These are phyloP conservation scores for Tetrapisispora taiwanensis DNA, from an alignment of 805 yeast species.

Conservation along the genomic window DNA sequence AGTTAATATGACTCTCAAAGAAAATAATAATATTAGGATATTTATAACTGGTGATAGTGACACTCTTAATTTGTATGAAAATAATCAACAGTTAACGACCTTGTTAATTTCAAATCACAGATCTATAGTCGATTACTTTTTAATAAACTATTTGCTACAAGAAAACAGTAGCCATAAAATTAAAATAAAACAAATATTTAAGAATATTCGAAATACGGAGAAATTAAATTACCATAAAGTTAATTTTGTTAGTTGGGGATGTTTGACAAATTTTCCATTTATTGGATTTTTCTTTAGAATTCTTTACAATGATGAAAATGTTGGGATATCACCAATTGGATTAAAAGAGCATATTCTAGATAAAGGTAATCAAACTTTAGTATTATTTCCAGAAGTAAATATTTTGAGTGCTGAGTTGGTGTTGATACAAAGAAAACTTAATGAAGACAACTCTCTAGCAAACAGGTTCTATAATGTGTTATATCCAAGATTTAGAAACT, in stretches of 20 bases:
- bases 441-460: constrained; percentile 44
- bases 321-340: constrained; percentile 35
- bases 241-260: constrained; percentile 65
- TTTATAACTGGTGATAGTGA: constrained; percentile 20
- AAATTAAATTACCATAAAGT: constrained; percentile 31
- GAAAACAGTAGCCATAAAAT: constrained; percentile 7
- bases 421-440: constrained; percentile 41
- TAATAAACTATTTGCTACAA: constrained; percentile 33
- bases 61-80: constrained; percentile 6
- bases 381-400: constrained; percentile 80
- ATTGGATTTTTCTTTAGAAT: constrained; percentile 38
- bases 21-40: constrained; percentile 16
- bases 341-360: constrained; percentile 23
- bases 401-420: constrained; percentile 43
- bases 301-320: constrained; percentile 56
- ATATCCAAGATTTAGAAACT: constrained; percentile 66
- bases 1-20: constrained; percentile 13
- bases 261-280: constrained; percentile 52
- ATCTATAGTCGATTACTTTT: constrained; percentile 55
- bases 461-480: constrained; percentile 51
- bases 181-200: constrained; percentile 5
- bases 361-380: constrained; percentile 46
- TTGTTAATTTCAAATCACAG: constrained; percentile 43
- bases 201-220: constrained; percentile 7
- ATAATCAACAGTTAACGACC: constrained; percentile 12